Evolutionary conservation across 768 basidiomycete species (phyloP).

Genomic region (Neoboletus subvelutipes): DNA sequence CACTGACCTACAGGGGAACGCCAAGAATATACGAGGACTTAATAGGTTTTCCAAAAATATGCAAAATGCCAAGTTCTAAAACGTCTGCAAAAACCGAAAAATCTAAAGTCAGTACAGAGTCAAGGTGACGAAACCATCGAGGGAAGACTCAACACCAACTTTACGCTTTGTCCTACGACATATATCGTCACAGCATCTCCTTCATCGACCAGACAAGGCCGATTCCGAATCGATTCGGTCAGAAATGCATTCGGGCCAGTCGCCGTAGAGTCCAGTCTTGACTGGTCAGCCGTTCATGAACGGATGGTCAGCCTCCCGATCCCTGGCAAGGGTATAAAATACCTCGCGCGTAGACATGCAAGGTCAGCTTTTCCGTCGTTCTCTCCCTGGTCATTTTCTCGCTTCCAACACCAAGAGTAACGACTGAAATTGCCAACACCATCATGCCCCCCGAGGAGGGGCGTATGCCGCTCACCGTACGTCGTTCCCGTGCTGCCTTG

Average conservation of each 20-base stretch:
- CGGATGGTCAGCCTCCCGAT: not conserved
- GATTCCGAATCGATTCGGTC: not conserved
- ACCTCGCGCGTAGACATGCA: not conserved
- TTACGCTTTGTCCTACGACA: too few species aligned
- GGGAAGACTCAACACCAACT: too few species aligned
- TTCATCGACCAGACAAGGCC: too few species aligned
- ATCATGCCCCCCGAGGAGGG: not conserved
- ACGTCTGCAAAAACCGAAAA: too few species aligned
- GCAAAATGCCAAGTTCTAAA: too few species aligned
- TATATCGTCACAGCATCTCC: too few species aligned
- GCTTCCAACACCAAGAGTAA: not conserved
- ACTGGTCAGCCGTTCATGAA: not conserved
- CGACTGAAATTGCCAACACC: not conserved
- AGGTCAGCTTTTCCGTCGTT: constrained; percentile 2
- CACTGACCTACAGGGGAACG: too few species aligned
- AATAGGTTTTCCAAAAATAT: too few species aligned
- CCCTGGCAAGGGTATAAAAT: not conserved
- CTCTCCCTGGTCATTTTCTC: not conserved
- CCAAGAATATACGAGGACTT: too few species aligned
- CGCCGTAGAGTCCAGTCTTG: not conserved
- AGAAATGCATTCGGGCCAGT: not conserved
- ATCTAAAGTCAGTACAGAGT: too few species aligned
- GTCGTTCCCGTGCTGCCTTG: not conserved
- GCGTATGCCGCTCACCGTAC: not conserved
- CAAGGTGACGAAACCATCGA: too few species aligned